Evolutionary conservation across 768 basidiomycete species (phyloP), one percentile per base, ranked within the genome.

Genomic region (Peribolospora kevripleyi): DNA sequence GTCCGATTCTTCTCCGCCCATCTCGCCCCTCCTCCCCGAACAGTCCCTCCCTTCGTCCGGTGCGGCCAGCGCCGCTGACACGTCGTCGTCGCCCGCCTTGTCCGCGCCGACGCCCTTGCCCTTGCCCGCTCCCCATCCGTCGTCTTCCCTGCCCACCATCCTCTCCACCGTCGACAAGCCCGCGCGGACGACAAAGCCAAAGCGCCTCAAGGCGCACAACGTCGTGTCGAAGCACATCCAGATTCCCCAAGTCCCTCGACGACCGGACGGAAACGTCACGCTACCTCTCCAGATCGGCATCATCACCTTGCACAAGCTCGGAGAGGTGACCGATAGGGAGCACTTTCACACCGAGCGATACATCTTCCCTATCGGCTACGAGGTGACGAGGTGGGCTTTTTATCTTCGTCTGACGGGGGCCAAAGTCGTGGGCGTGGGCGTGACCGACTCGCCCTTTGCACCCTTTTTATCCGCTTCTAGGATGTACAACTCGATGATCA

Each of bases 311-410:
- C 72, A 79, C 55, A 76, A 63, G 57, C 70, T 87, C 0, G 84
- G 84, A 3, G 75, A 77, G 52, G 77, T 85, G 6, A 83, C 81
- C 63, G 76, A 79, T 77, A 73, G 81, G 40, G 82, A 84, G 59
- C 81, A 84, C 64, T 86, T 84, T 63, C 81, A 84, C 64, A 84
- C 84, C 0, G 83, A 86, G 65, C 71, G 84, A 53, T 86, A 86
- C 64, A 86, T 87, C 59, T 87, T 84, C 62, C 84, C 84, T 7
- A 80, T 85, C 46, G 82, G 82, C 11, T 86, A 84, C 64, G 81
- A 83, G 63, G 81, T 84, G 5, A 80, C 77, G 4, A 74, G 83
- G 82, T 81, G 46, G 51, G 74, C 64, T 13, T 0, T 57, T 37
- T 10, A 46, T 42, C 46, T 42, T 48, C 38, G 54, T 39, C 47